A percentile compares a stretch with the other conserved stretches of the same genome.
phyloP scores from a whole-genome alignment of 2,329 filamentous ascomycete species.

The Onygena corvina region DNA sequence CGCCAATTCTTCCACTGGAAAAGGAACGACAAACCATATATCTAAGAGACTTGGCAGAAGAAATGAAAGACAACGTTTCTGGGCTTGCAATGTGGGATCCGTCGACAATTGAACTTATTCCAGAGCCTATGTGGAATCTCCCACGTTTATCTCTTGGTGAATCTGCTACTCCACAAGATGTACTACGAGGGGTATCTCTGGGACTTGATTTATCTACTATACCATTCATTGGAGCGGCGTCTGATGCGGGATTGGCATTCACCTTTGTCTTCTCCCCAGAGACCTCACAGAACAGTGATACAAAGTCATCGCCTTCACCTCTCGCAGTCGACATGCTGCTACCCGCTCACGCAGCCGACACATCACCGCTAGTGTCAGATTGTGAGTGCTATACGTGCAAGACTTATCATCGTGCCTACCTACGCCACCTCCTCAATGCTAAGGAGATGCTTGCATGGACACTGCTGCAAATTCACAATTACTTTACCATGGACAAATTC shows the following conservation, averaged over 20 bases:
- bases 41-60: conserved; percentile 57
- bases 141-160: conserved; percentile 64
- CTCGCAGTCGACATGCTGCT: conserved; percentile 74
- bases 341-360: conserved; percentile 46
- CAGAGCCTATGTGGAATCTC: conserved; percentile 47
- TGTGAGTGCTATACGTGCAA: conserved; percentile 78
- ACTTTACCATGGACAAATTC: conserved; percentile 58
- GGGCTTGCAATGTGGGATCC: conserved; percentile 70
- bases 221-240: conserved; percentile 60
- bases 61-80: conserved; percentile 46
- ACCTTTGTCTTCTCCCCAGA: conserved; percentile 59
- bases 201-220: conserved; percentile 72
- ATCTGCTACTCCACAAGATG: conserved; percentile 58
- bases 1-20: conserved; percentile 60
- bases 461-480: conserved; percentile 84
- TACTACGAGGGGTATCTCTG: conserved; percentile 61
- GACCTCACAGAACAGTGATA: conserved; percentile 5
- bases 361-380: conserved; percentile 48
- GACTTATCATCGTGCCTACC: conserved; percentile 70
- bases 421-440: conserved; percentile 75
- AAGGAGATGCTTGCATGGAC: conserved; percentile 98
- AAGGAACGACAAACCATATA: conserved; percentile 69
- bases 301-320: conserved; percentile 26
- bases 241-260: conserved; percentile 76
- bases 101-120: conserved; percentile 55